A percentile compares a stretch with the other conserved stretches of the same genome.
These are phyloP conservation scores for Parsonsia alboflavescens DNA, from an alignment of 257 asterid genomes.

Conservation along the genomic window DNA sequence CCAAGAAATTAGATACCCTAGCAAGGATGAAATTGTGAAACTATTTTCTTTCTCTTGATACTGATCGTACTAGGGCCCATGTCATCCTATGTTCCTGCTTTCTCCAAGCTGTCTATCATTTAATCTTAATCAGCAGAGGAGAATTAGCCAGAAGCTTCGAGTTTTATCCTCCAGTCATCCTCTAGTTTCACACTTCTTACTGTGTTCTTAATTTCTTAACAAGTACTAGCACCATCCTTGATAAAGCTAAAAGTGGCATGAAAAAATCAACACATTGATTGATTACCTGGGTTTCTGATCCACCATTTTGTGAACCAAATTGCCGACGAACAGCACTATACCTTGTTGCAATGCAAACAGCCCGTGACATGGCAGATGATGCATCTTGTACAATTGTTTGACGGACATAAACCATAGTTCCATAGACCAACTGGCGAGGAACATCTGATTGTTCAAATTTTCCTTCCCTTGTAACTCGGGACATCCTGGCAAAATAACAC, in stretches of 20 bases:
- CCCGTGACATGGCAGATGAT: conserved; percentile 81
- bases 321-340: conserved; percentile 97
- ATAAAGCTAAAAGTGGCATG: neutral
- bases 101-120: neutral
- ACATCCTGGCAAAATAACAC: conserved; percentile 53
- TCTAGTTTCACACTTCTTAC: neutral
- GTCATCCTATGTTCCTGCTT: neutral
- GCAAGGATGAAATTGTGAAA: neutral
- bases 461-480: conserved; percentile 90
- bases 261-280: neutral
- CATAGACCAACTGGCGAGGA: conserved; percentile 86
- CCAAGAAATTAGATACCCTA: neutral
- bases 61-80: too few species aligned
- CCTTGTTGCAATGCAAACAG: conserved; percentile 93
- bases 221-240: neutral
- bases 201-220: neutral
- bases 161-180: too few species aligned
- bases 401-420: conserved; percentile 94
- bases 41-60: neutral
- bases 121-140: neutral
- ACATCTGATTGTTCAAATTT: conserved; percentile 72
- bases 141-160: neutral
- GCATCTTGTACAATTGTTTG: conserved; percentile 87
- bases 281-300: conserved; percentile 90
- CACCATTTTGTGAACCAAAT: conserved; percentile 88